Evolutionary conservation across 768 basidiomycete genomes (phyloP), one percentile per base, ranked within the genome.

Genomic region (Amanita jacksonii): DNA sequence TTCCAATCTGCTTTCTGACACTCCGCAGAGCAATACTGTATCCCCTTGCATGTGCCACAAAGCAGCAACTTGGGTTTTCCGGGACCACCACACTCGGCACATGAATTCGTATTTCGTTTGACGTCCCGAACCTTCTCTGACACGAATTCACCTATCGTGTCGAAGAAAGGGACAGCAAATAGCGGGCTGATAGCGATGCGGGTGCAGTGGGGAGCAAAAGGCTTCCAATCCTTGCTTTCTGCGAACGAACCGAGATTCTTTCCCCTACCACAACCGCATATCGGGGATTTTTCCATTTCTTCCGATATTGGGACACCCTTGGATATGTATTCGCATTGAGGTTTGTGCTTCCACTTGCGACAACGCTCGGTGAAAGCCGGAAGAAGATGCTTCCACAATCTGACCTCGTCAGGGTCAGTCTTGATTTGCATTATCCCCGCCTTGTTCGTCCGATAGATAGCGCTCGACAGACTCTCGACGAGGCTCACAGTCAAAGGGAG

Each of bases 221-320:
- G 25, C 46, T 58, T 57, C 71, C 72, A 78, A 8, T 52, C 48
- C 9, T 50, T 34, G 0, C 55, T 48, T 10, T 51, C 57, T 0
- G 50, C 50, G 47, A 79, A 66, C 1, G 50, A 55, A 2, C 60
- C 68, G 4, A 69, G 56, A 38, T 70, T 66, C 35, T 76, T 63
- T 3, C 76, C 76, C 28, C 57, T 55, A 1, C 77, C 77, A 38
- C 79, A 81, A 2, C 61, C 62, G 48, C 79, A 81, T 16, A 78
- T 55, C 0, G 76, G 74, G 7, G 52, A 53, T 25, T 57, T 54
- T 1, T 60, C 60, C 12, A 64, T 57, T 24, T 69, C 63, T 8
- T 53, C 51, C 23, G 59, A 57, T 3, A 70, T 56, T 0, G 76
- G 74, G 16, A 74, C 57, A 38, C 45, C 61, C 30, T 38, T 48